Evolutionary conservation across 352 stramenopile species (phyloP), one percentile per base, ranked within the genome.

Genomic region (Phytophthora fragariaefolia): DNA sequence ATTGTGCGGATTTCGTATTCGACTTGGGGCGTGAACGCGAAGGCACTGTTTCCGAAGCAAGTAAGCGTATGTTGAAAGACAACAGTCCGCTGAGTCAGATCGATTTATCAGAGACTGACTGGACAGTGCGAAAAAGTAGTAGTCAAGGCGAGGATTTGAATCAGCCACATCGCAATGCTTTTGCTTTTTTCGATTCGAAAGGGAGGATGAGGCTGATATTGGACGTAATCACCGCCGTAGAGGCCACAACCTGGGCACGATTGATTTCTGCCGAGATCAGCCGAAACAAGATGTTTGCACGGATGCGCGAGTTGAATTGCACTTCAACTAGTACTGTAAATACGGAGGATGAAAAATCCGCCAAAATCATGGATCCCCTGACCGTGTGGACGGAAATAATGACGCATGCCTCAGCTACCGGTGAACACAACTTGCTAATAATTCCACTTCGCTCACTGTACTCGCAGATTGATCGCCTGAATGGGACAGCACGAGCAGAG

Each of bases 1-100:
- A 76, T 12, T 87, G 78, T 50, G 59, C 71, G 8, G 81, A 91
- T 50, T 89, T 80, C 38, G 43, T 93, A 6, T 90, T 91, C 47
- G 83, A 88, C 27, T 49, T 81, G 43, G 63, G 67, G 5, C 68
- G 76, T 23, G 52, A 60, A 18, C 64, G 67, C 4, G 68, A 74
- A 34, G 68, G 68, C 10, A 42, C 23, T 15, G 53, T 27, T 12
- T 71, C 71, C 3, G 45, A 74, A 9, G 62, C 73, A 24, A 78
- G 79, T 32, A 82, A 80, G 59, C 66, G 70, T 15, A 71, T 84
- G 15, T 45, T 82, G 18, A 88, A 86, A 54, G 69, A 75, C 5
- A 83, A 80, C 28, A 65, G 64, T 0, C 82, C 84, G 3, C 51
- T 83, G 27, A 63, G 58, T 9, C 57, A 72, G 26, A 81, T 90